Conservation (phyloP, 1,284 basidiomycete species). For the Vanrija sp. region DNA sequence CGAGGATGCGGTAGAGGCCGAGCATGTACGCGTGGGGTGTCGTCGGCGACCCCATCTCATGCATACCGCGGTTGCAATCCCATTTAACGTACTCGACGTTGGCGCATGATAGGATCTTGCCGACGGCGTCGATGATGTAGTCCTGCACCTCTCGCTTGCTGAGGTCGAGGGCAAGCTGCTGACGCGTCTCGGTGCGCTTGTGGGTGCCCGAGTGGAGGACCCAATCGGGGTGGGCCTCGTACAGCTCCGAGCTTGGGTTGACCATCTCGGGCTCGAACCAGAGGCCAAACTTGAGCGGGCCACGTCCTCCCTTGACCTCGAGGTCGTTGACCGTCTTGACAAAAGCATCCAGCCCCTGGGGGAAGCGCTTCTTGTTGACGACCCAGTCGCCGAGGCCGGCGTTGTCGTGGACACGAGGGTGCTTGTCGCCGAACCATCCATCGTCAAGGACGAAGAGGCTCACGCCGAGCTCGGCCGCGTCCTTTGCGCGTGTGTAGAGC, state of each 20-base stretch:
- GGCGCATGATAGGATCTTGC: slow-evolving; percentile 12
- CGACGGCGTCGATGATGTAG: slow-evolving; percentile 23
- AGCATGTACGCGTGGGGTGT: slow-evolving; percentile 25
- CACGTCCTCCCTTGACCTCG: background rate
- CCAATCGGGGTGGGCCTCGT: slow-evolving; percentile 29
- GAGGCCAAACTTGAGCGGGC: slow-evolving; percentile 22
- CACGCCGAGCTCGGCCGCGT: slow-evolving; percentile 20
- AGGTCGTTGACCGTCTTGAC: slow-evolving; percentile 12
- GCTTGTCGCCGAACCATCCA: slow-evolving; percentile 31
- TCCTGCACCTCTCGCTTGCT: slow-evolving; percentile 21
- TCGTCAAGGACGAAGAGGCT: slow-evolving; percentile 32
- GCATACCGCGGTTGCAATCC: slow-evolving; percentile 30
- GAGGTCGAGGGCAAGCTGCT: slow-evolving; percentile 29
- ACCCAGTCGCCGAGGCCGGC: slow-evolving; percentile 29
- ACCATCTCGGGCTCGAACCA: slow-evolving; percentile 38
- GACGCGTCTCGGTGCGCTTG: slow-evolving; percentile 15
- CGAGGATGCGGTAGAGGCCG: slow-evolving; percentile 25
- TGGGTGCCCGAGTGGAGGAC: slow-evolving; percentile 15
- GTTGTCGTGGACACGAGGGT: slow-evolving; percentile 17
- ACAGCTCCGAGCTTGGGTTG: slow-evolving; percentile 24
- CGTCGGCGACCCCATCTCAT: slow-evolving; percentile 20
- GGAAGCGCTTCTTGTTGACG: slow-evolving; percentile 20
- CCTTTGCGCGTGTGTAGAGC: slow-evolving; percentile 14
- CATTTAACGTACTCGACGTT: slow-evolving; percentile 30
- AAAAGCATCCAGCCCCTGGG: slow-evolving; percentile 16